These are phyloP conservation scores for Cucurbita argyrosperma DNA, from an alignment of 306 rosid species.

Conservation along the genomic window DNA sequence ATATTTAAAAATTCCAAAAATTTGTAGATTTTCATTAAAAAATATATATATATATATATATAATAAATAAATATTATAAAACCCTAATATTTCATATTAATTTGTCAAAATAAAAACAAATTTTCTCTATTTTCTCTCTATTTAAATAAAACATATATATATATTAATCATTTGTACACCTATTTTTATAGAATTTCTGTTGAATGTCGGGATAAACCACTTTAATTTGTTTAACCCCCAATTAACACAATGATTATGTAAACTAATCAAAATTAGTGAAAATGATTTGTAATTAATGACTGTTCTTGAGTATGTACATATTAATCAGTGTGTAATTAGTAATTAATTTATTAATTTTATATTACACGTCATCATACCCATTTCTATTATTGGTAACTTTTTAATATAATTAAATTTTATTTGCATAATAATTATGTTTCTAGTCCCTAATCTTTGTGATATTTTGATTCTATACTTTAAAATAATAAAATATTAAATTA, in stretches of 20 bases:
- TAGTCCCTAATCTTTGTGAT: neutral
- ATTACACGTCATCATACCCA: neutral
- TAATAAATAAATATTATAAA: no score
- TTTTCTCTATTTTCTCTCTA: no score
- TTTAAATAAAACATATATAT: no score
- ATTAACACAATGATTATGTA: conserved; percentile 1
- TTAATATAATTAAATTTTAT: neutral
- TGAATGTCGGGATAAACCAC: conserved; percentile 2
- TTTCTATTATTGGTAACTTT: neutral
- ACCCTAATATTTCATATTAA: no score
- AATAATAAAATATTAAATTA: no score
- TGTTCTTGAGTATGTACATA: neutral
- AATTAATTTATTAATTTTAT: neutral
- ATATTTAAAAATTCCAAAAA: no score
- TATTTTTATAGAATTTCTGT: conserved; percentile 5
- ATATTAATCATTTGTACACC: conserved; percentile 2
- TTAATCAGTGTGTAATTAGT: neutral
- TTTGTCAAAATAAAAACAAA: no score
- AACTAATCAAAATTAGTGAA: conserved; percentile 6
- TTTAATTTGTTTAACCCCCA: conserved; percentile 4
- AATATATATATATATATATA: no score
- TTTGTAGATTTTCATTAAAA: no score
- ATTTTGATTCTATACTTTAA: neutral
- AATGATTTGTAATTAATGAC: conserved; percentile 2
- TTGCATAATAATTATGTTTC: neutral